Conservation (phyloP, 176 grass and related monocot species). For the Phragmites australis region DNA sequence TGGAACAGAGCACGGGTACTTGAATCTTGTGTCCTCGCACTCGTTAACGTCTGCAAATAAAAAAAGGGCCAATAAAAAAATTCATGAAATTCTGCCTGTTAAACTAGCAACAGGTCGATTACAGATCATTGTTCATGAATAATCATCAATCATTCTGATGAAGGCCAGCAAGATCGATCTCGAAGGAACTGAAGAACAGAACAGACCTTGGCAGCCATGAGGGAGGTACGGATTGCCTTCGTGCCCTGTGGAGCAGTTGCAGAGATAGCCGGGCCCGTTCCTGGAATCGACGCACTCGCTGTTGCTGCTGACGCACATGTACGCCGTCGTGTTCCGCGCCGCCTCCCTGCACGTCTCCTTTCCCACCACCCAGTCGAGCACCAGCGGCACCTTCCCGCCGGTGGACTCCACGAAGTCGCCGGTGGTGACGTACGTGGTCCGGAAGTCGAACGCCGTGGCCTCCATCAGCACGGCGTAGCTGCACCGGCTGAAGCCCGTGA, state of each 20-base stretch:
- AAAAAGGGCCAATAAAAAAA: neutral
- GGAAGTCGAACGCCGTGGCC: slow-evolving; percentile 46
- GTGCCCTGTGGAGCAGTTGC: slow-evolving; percentile 51
- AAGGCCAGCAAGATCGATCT: neutral
- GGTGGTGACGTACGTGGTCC: slow-evolving; percentile 34
- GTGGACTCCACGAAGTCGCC: slow-evolving; percentile 6
- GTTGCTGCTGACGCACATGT: slow-evolving; percentile 42
- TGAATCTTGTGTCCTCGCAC: slow-evolving; percentile 9
- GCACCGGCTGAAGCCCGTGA: slow-evolving; percentile 30
- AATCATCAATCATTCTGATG: too few species aligned
- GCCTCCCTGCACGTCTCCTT: slow-evolving; percentile 38
- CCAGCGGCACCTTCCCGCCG: slow-evolving; percentile 37
- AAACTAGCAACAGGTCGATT: neutral
- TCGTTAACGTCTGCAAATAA: slow-evolving; percentile 57
- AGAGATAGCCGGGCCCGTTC: slow-evolving; percentile 48
- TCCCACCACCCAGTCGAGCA: slow-evolving; percentile 59
- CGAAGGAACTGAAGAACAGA: neutral
- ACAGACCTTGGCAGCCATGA: slow-evolving; percentile 52
- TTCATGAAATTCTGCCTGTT: too few species aligned
- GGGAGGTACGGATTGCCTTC: slow-evolving; percentile 61
- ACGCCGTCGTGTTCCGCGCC: slow-evolving; percentile 1
- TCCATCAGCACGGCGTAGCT: slow-evolving; percentile 55
- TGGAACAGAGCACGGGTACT: slow-evolving; percentile 46
- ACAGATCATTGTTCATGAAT: too few species aligned
- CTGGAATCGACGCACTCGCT: slow-evolving; percentile 32